Evolutionary conservation across 108 stramenopile species (phyloP), one percentile per base, ranked within the genome.

Genomic region (Skeletonema marinoi): DNA sequence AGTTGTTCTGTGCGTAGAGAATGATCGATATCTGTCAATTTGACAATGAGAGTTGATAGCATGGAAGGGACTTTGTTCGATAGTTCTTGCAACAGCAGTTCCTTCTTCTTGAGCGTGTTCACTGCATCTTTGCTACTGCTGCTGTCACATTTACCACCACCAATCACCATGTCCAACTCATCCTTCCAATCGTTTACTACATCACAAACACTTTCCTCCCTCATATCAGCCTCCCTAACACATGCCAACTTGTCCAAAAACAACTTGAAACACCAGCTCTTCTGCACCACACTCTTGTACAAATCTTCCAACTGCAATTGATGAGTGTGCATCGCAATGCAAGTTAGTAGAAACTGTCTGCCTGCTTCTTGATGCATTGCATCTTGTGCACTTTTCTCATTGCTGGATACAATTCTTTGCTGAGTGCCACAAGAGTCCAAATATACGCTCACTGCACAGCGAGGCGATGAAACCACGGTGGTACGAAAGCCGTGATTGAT

Each of bases 321-420:
- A 12, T 78, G 58, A 1, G 81, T 82, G 70, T 91, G 88, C 56
- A 91, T 71, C 8, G 86, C 90, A 16, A 91, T 69, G 31, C 77
- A 39, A 9, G 73, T 39, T 11, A 86, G 16, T 0, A 91, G 84
- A 46, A 71, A 91, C 17, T 17, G 32, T 60, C 73, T 82, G 16
- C 86, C 84, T 12, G 76, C 84, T 19, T 78, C 71, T 25, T 25
- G 25, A 25, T 25, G 25, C 25, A 25, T 25, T 25, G 25, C 38
- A 5, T 30, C 19, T 8, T 66, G 16, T 36, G 39, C 12, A 31
- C 30, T 32, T 16, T 32, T 14, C 11, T 32, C 16, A 32, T 69
- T 46, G 68, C 50, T 62, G 62, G 25, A 6, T 36, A 6, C 6
- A 0, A 8, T 6, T 36, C 6, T 8, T 9, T 30, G 12, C 19